phyloP scores from a whole-genome alignment of 2,329 filamentous ascomycete genomes.

The Colletotrichum phormii region DNA sequence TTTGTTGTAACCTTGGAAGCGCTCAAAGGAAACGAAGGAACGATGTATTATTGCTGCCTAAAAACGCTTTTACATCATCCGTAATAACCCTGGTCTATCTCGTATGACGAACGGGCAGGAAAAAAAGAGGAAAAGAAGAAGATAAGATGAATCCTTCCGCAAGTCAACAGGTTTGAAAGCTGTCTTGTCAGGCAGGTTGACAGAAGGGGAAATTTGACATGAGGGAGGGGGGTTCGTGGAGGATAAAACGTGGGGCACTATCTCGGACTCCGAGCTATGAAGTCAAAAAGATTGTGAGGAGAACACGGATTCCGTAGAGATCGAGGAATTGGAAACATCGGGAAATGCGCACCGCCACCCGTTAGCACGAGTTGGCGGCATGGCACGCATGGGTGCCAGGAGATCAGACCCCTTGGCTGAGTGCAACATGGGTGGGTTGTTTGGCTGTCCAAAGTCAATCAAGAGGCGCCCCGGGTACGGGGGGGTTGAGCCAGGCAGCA shows the following conservation, averaged over 20 bases:
- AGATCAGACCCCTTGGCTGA: constrained; percentile 1
- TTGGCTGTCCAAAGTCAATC: not conserved
- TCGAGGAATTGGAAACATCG: not conserved
- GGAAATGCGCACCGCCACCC: not conserved
- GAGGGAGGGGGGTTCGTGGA: not conserved
- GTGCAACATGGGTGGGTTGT: not conserved
- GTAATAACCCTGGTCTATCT: too few species aligned
- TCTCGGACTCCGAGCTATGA: not conserved
- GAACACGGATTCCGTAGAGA: not conserved
- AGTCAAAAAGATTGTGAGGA: not conserved
- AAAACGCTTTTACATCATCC: not conserved
- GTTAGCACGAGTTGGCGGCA: not conserved
- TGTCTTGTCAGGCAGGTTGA: not conserved
- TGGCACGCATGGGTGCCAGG: not conserved
- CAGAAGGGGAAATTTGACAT: not conserved
- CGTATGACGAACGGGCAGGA: not conserved
- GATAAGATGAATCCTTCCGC: not conserved
- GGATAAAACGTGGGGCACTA: not conserved
- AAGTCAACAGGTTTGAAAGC: not conserved
- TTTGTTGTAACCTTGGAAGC: not conserved
- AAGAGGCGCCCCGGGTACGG: not conserved
- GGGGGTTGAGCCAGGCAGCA: constrained; percentile 10
- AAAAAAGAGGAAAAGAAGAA: too few species aligned
- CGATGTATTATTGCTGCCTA: not conserved
- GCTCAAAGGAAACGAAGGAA: not conserved